Evolutionary conservation across 495 filamentous ascomycete species (phyloP), one percentile per base, ranked within the genome.

Genomic region (Rusavskia elegans): DNA sequence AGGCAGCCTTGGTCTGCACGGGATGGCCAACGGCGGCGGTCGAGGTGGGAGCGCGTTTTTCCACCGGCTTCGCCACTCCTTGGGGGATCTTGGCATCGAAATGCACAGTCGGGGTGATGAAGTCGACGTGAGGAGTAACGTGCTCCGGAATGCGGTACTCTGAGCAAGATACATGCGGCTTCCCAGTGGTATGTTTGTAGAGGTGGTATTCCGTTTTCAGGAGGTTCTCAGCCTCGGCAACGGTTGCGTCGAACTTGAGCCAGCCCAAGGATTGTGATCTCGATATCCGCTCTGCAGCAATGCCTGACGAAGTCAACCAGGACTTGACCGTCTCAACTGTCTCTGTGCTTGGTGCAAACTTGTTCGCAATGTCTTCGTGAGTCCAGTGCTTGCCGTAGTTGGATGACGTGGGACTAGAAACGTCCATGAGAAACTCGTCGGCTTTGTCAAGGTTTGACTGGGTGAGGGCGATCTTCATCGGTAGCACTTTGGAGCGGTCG

Each of bases 151-250:
- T 61, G 41, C 76, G 71, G 50, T 81, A 81, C 59, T 65, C 60
- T 23, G 72, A 66, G 52, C 74, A 77, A 16, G 73, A 73, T 53
- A 78, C 65, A 21, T 72, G 71, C 23, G 66, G 63, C 25, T 70
- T 67, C 14, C 64, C 67, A 38, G 62, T 66, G 9, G 57, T 45
- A 54, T 82, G 75, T 52, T 74, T 64, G 59, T 81, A 80, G 40
- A 75, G 53, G 53, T 77, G 73, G 57, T 81, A 84, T 53, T 79
- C 66, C 3, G 80, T 76, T 52, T 72, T 65, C 48, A 84, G 71
- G 1, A 84, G 67, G 8, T 58, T 61, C 55, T 84, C 79, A 0
- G 70, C 70, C 54, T 82, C 77, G 29, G 66, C 59, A 16, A 67
- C 58, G 1, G 65, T 72, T 14, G 73, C 74, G 54, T 79, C 68